phyloP scores from a whole-genome alignment of 495 filamentous ascomycete species.

The Echria macrotheca region DNA sequence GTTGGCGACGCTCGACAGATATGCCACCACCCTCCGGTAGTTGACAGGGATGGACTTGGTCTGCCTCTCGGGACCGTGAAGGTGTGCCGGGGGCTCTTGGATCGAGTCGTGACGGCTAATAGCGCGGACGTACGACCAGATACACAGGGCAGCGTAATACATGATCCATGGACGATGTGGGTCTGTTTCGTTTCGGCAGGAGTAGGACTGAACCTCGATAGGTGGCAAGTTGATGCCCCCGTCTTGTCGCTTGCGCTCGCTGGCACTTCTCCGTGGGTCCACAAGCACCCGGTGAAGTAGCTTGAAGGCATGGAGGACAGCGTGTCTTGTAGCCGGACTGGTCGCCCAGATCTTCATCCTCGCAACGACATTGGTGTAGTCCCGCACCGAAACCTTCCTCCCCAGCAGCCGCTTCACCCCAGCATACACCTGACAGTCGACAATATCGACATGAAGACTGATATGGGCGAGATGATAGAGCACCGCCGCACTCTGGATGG shows the following conservation, averaged over 20 bases:
- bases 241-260: slow-evolving; percentile 26
- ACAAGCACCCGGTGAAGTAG: slow-evolving; percentile 77
- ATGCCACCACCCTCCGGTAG: slow-evolving; percentile 31
- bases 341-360: slow-evolving; percentile 85
- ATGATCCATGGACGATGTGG: slow-evolving; percentile 95
- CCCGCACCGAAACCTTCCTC: slow-evolving; percentile 72
- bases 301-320: slow-evolving; percentile 83
- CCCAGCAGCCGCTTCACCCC: slow-evolving; percentile 79
- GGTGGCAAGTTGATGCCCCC: slow-evolving; percentile 25
- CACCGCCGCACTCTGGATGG: slow-evolving; percentile 78
- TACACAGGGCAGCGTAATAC: slow-evolving; percentile 84
- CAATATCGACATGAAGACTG: slow-evolving; percentile 88
- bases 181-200: slow-evolving; percentile 77
- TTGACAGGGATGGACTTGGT: slow-evolving; percentile 24
- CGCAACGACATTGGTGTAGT: slow-evolving; percentile 69
- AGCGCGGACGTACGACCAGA: slow-evolving; percentile 90
- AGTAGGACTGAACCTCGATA: slow-evolving; percentile 50
- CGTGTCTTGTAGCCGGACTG: slow-evolving; percentile 76
- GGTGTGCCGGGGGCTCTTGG: slow-evolving; percentile 17
- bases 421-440: slow-evolving; percentile 92
- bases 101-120: slow-evolving; percentile 53
- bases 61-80: slow-evolving; percentile 10
- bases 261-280: slow-evolving; percentile 37
- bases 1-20: slow-evolving; percentile 37
- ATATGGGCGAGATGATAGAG: slow-evolving; percentile 93